Evolutionary conservation across 352 stramenopile genomes (phyloP), one percentile per base, ranked within the genome.

Genomic region (Globisporangium uncinulatum): DNA sequence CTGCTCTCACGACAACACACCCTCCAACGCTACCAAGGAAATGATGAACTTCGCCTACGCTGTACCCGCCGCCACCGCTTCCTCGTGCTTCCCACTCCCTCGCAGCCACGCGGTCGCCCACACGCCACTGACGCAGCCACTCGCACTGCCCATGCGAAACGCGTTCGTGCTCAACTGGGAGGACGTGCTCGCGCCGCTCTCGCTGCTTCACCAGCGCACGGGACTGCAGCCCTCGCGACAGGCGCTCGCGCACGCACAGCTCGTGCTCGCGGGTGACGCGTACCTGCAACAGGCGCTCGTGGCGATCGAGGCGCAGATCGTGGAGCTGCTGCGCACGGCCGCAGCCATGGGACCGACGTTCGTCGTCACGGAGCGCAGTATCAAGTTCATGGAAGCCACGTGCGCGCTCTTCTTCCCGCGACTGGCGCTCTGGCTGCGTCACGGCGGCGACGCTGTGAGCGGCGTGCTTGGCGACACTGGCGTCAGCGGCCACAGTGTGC

Each of bases 81-180:
- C 34, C 10, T 8, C 37, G 32, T 44, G 34, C 34, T 47, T 8
- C 14, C 29, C 24, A 24, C 29, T 39, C n/a, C 8, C 46, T 20
- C 15, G 13, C 46, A 13, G 19, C 17, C 29, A 42, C 21, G 21
- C n/a, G 17, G 20, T 56, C 31, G 15, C 48, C n/a, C 48, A 56
- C 19, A 19, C 34, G 19, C 20, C 29, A 29, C 50, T 44, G 6
- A 29, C 32, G 3, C 34, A 54, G 43, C 48, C 44, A 6, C 47
- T 24, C 15, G 8, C 36, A 8, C 39, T 42, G 13, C 14, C 51
- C 9, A 34, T n/a, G 17, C 39, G 44, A 24, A 65, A 65, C 20
- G 70, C 58, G 15, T 66, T 87, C 50, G 69, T 84, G 46, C 61
- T 87, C 43, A 66, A 70, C 36, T 87, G 74, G 74, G 77, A 87